Conservation (phyloP, 495 filamentous ascomycete genomes). For the Monascus purpureus region DNA sequence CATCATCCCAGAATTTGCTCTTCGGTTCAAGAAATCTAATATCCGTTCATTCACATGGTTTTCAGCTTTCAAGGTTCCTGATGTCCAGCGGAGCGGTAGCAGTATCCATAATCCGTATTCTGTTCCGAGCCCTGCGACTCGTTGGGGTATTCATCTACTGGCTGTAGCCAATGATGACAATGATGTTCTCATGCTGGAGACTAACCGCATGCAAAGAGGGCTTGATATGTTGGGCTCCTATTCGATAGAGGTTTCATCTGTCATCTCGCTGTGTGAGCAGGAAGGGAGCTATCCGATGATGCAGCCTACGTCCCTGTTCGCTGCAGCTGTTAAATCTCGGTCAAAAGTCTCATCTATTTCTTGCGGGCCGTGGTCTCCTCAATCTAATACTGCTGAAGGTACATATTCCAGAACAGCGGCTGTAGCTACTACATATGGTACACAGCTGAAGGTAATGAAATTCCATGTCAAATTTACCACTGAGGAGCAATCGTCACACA, state of each 20-base stretch:
- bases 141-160: constrained; percentile 30
- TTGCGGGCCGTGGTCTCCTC: constrained; percentile 25
- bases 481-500: constrained; percentile 1
- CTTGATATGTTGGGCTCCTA: constrained; percentile 2
- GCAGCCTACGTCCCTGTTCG: constrained; percentile 17
- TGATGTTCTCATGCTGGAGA: constrained; percentile 20
- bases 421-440: constrained; percentile 16
- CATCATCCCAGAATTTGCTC: constrained; percentile 3
- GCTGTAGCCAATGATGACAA: constrained; percentile 28
- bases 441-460: constrained; percentile 17
- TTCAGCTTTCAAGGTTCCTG: constrained; percentile 16
- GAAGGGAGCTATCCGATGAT: constrained; percentile 5
- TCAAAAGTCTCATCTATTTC: constrained; percentile 12
- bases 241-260: constrained; percentile 12
- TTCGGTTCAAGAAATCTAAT: constrained; percentile 12
- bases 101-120: background rate
- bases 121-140: constrained; percentile 10
- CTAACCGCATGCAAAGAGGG: constrained; percentile 4
- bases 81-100: background rate
- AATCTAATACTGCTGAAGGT: background rate
- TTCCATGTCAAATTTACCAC: constrained; percentile 7
- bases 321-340: constrained; percentile 11
- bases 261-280: constrained; percentile 6
- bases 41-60: constrained; percentile 33
- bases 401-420: background rate